Conservation (phyloP, 495 filamentous ascomycete species). For the Aspergillus ellipticus region DNA sequence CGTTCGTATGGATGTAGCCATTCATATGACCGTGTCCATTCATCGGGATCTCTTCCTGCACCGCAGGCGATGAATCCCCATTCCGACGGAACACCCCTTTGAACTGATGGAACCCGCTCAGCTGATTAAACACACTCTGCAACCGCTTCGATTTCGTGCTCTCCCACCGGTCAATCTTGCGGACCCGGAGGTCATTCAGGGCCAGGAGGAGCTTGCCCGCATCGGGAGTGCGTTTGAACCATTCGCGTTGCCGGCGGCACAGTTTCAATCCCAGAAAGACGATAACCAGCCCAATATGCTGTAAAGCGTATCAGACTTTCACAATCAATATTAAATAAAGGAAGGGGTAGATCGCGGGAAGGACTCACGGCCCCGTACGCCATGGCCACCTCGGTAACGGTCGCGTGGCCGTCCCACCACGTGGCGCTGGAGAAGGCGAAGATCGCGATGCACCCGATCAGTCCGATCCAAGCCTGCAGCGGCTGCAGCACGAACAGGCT, state of each 20-base stretch:
- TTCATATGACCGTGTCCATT: too few species aligned
- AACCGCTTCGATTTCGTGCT: background rate
- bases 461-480: background rate
- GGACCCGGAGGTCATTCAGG: background rate
- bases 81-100: too few species aligned
- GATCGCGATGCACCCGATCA: background rate
- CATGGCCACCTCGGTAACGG: background rate
- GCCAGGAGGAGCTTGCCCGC: background rate
- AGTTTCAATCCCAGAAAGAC: background rate
- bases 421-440: background rate
- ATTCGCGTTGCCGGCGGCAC: background rate
- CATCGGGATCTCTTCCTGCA: too few species aligned
- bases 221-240: background rate
- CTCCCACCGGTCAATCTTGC: background rate
- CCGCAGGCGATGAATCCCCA: too few species aligned
- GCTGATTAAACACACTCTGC: background rate
- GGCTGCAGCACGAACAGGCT: background rate
- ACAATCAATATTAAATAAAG: background rate
- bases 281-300: background rate
- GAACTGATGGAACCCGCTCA: too few species aligned
- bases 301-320: too few species aligned
- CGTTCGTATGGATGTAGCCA: too few species aligned
- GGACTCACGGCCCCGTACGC: background rate
- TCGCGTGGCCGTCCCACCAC: background rate
- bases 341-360: background rate